Base-by-base conservation (phyloP, 371 early-diverging fungal genomes). In the Batrachochytrium dendrobatidis region DNA sequence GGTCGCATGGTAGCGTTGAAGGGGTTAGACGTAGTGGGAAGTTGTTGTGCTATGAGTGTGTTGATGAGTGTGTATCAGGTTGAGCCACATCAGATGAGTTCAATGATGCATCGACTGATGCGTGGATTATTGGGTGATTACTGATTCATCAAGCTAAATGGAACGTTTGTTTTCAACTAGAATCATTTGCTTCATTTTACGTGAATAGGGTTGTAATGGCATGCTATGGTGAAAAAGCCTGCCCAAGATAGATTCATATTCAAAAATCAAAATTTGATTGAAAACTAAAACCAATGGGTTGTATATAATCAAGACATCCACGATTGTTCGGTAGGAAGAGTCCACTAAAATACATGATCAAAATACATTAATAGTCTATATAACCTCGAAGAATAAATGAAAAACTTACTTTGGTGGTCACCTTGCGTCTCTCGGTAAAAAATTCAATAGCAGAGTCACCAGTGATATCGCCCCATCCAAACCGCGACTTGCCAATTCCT, bases 401-500 rank as follows among this genome's bases (percentile, higher is more conserved):
- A n/a, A n/a, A n/a, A n/a, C n/a, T n/a, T n/a, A n/a, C n/a, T n/a
- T 86, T 86, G 46, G 85, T 86, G 20, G 86, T 86, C 20, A 85
- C 73, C 69, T 87, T 87, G 58, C 77, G 72, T 35, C 75, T 65
- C 55, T 67, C 67, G 24, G 86, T 84, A 62, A 86, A 87, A 63
- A 87, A 87, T 60, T 86, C 82, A 59, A 73, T 53, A 1, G 62
- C 67, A 2, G 72, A 77, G 49, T 85, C 86, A 24, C 88, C 88
- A 10, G 88, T 87, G 45, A 87, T 87, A 54, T 87, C 88, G 24
- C 68, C 64, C 59, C 75, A 71, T 24, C 88, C 88, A 58, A 88
- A 87, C 32, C 75, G 72, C 34, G 77, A 77, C 53, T 67, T 67
- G 56, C 83, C 79, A 62, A 79, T 83, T 12, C 88, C 88, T 24